A percentile compares a stretch with the other conserved stretches of the same genome.
These are phyloP conservation scores for Calonectria leucothoes DNA, from an alignment of 2,329 filamentous ascomycete species.

Conservation along the genomic window DNA sequence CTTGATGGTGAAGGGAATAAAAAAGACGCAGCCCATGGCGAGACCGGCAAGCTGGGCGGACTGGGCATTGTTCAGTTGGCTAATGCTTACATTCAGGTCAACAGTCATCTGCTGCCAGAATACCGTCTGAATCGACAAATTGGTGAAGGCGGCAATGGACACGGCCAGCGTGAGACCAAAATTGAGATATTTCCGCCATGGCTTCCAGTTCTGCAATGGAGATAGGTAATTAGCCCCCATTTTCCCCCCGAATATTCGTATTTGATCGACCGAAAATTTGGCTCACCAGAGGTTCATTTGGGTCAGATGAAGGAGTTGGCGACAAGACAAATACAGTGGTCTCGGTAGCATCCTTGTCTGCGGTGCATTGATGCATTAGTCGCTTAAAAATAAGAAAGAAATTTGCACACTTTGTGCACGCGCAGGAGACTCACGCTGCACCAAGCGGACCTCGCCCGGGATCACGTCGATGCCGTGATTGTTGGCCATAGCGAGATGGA, in stretches of 20 bases:
- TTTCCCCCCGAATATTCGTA: not conserved
- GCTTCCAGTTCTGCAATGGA: slow-evolving; percentile 42
- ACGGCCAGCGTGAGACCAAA: slow-evolving; percentile 41
- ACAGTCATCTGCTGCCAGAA: slow-evolving; percentile 49
- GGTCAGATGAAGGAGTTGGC: slow-evolving; percentile 39
- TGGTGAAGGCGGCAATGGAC: slow-evolving; percentile 44
- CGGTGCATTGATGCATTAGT: not conserved
- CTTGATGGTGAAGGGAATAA: slow-evolving; percentile 49
- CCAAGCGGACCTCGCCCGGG: slow-evolving; percentile 32
- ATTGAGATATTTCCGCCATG: slow-evolving; percentile 45
- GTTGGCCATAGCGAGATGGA: slow-evolving; percentile 17
- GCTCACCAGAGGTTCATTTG: slow-evolving; percentile 47
- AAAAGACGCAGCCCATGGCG: slow-evolving; percentile 48
- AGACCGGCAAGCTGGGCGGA: slow-evolving; percentile 46
- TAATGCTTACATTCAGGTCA: slow-evolving; percentile 42
- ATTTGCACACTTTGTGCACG: not conserved
- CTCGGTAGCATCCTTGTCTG: slow-evolving; percentile 32
- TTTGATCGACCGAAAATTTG: not conserved
- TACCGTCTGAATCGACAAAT: slow-evolving; percentile 38
- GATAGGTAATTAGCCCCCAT: not conserved
- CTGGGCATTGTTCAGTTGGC: slow-evolving; percentile 40
- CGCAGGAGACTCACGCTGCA: slow-evolving; percentile 25
- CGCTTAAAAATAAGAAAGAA: too few species aligned
- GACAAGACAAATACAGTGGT: slow-evolving; percentile 29
- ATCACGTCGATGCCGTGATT: slow-evolving; percentile 8